phyloP scores from a whole-genome alignment of 1,284 basidiomycete genomes.

The Tremellales sp. region DNA sequence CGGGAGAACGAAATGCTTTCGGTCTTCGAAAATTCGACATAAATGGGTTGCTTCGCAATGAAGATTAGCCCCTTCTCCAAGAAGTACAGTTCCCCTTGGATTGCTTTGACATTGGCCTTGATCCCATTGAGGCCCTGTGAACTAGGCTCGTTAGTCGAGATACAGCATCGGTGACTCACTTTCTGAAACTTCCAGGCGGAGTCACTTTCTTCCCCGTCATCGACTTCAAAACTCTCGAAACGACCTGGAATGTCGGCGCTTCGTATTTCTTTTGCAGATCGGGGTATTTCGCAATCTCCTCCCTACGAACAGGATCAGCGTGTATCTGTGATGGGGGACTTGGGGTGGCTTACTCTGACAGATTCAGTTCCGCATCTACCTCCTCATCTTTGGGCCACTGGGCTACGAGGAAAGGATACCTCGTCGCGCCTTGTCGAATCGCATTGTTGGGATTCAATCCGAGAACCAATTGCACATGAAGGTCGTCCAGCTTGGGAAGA shows the following conservation, averaged over 20 bases:
- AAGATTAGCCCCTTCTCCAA: constrained; percentile 98
- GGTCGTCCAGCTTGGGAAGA: constrained; percentile 87
- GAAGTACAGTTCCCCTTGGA: constrained; percentile 95
- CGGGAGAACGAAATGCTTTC: constrained; percentile 91
- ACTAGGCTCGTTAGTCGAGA: constrained; percentile 23
- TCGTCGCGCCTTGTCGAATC: constrained; percentile 96
- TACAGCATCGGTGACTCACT: constrained; percentile 51
- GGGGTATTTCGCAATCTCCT: constrained; percentile 51
- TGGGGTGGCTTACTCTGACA: constrained; percentile 68
- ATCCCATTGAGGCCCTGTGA: constrained; percentile 57
- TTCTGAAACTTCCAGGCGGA: constrained; percentile 74
- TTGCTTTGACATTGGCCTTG: constrained; percentile 96
- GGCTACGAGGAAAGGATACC: constrained; percentile 97
- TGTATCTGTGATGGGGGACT: neutral
- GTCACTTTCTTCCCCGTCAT: constrained; percentile 88
- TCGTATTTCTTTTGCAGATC: constrained; percentile 57
- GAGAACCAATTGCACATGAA: constrained; percentile 91
- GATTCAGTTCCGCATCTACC: constrained; percentile 90
- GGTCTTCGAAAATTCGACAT: constrained; percentile 87
- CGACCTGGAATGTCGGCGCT: constrained; percentile 92
- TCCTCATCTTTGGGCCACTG: constrained; percentile 96
- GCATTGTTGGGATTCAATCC: constrained; percentile 86
- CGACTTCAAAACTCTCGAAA: constrained; percentile 90
- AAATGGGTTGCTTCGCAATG: constrained; percentile 91
- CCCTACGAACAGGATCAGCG: constrained; percentile 22